phyloP scores from a whole-genome alignment of 352 stramenopile species.

The Phytophthora ramorum region DNA sequence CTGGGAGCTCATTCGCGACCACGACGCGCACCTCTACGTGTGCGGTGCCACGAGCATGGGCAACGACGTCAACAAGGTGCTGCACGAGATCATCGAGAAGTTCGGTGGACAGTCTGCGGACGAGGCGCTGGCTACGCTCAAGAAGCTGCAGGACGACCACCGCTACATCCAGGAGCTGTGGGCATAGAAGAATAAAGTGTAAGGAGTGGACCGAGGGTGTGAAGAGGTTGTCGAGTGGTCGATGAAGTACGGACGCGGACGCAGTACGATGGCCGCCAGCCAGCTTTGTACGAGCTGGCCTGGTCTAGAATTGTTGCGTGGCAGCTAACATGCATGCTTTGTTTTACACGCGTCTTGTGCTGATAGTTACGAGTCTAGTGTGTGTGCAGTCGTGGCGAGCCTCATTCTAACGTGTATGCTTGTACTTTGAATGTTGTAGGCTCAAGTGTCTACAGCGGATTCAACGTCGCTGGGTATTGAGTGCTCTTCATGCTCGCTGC shows the following conservation, averaged over 20 bases:
- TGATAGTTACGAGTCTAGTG: slow-evolving; percentile 1
- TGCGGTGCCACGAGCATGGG: slow-evolving; percentile 98
- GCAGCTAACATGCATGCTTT: slow-evolving; percentile 34
- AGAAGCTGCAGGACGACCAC: slow-evolving; percentile 87
- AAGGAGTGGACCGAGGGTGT: slow-evolving; percentile 2
- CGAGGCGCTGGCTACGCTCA: slow-evolving; percentile 86
- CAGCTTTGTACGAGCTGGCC: slow-evolving; percentile 6
- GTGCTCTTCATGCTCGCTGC: slow-evolving; percentile 22
- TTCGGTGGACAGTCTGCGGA: slow-evolving; percentile 58
- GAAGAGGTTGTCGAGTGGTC: background rate
- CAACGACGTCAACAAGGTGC: slow-evolving; percentile 95
- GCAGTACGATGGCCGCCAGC: slow-evolving; percentile 7
- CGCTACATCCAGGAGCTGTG: slow-evolving; percentile 98
- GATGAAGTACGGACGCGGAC: slow-evolving; percentile 8
- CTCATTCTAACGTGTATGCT: background rate
- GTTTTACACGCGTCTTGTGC: slow-evolving; percentile 18
- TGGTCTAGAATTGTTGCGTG: slow-evolving; percentile 36
- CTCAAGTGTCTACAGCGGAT: slow-evolving; percentile 8
- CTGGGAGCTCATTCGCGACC: slow-evolving; percentile 64
- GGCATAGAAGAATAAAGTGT: slow-evolving; percentile 52
- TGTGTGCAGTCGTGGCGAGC: background rate
- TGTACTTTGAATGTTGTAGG: slow-evolving; percentile 1
- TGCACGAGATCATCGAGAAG: slow-evolving; percentile 85
- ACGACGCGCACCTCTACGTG: slow-evolving; percentile 95
- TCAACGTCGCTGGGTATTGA: background rate